phyloP scores from a whole-genome alignment of 2,329 filamentous ascomycete species.

The Colletotrichum cuscutae region DNA sequence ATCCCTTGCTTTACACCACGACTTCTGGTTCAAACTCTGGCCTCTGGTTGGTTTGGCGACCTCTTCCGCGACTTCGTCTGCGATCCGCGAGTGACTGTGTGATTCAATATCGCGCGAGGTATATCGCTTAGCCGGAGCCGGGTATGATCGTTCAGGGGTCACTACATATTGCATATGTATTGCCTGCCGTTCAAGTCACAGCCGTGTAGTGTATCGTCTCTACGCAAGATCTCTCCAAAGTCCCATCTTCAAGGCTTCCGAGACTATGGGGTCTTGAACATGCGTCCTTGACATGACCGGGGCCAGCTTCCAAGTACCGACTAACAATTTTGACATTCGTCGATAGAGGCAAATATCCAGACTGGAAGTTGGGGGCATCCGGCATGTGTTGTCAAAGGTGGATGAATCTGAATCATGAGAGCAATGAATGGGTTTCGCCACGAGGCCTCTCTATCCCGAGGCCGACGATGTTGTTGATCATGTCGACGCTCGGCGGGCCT shows the following conservation, averaged over 20 bases:
- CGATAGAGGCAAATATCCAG: neutral
- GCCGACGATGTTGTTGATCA: neutral
- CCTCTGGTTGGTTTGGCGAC: neutral
- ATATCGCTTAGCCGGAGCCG: neutral
- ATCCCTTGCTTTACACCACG: neutral
- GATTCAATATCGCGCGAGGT: neutral
- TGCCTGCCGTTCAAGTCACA: slow-evolving; percentile 13
- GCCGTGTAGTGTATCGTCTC: neutral
- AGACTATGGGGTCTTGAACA: neutral
- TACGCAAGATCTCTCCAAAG: neutral
- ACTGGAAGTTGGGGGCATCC: neutral
- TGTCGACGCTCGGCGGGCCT: neutral
- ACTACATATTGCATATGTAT: slow-evolving; percentile 2
- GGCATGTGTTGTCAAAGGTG: neutral
- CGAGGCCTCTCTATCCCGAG: neutral
- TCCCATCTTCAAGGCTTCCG: neutral
- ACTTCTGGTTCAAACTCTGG: neutral
- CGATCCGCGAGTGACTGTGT: too few relatives aligned
- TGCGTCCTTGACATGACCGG: too few relatives aligned
- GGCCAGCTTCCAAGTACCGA: slow-evolving; percentile 7
- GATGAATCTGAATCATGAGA: neutral
- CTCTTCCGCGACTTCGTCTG: too few relatives aligned
- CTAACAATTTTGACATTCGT: slow-evolving; percentile 26
- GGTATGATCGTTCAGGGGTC: slow-evolving; percentile 29
- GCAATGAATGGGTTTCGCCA: neutral